Evolutionary conservation across 2,329 filamentous ascomycete genomes (phyloP).

Genomic region (Penicillium sp.): DNA sequence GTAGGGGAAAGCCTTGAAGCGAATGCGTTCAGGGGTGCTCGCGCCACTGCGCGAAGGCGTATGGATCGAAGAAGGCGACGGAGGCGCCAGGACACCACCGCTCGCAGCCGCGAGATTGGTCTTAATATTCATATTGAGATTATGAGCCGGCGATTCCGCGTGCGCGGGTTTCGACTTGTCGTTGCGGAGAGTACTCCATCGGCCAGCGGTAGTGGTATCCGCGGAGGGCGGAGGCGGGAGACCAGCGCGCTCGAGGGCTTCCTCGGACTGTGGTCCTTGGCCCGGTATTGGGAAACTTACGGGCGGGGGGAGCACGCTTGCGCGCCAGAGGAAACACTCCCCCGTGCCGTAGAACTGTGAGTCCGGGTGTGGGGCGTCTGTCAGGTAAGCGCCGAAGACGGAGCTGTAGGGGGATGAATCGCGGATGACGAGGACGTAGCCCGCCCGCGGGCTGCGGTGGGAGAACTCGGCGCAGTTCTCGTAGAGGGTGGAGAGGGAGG

Average conservation of each 20-base stretch:
- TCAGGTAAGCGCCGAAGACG: slow-evolving; percentile 90
- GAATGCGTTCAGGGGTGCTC: slow-evolving; percentile 69
- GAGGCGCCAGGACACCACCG: slow-evolving; percentile 24
- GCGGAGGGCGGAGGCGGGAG: slow-evolving; percentile 69
- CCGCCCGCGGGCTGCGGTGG: slow-evolving; percentile 66
- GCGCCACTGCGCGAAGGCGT: slow-evolving; percentile 43
- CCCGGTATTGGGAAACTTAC: slow-evolving; percentile 10
- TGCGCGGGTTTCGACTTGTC: slow-evolving; percentile 24
- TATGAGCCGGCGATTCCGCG: slow-evolving; percentile 19
- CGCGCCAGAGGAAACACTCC: slow-evolving; percentile 91
- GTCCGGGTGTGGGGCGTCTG: slow-evolving; percentile 76
- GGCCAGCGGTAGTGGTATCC: slow-evolving; percentile 60
- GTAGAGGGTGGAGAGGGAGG: slow-evolving; percentile 82
- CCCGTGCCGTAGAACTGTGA: slow-evolving; percentile 92
- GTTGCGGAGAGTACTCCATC: slow-evolving; percentile 58
- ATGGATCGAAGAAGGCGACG: slow-evolving; percentile 24
- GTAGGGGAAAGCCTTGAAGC: slow-evolving; percentile 97
- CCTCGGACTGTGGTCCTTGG: slow-evolving; percentile 28
- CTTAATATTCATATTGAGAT: slow-evolving; percentile 26
- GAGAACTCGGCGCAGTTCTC: slow-evolving; percentile 68
- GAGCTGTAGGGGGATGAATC: slow-evolving; percentile 56
- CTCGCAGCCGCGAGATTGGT: slow-evolving; percentile 25
- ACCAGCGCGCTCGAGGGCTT: slow-evolving; percentile 50
- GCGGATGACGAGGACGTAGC: slow-evolving; percentile 83
- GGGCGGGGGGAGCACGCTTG: slow-evolving; percentile 58